Percentiles rank a stretch among this genome's conserved stretches.
These are phyloP conservation scores for Alternaria gaisen DNA, from an alignment of 2,329 filamentous ascomycete species.

Conservation along the genomic window DNA sequence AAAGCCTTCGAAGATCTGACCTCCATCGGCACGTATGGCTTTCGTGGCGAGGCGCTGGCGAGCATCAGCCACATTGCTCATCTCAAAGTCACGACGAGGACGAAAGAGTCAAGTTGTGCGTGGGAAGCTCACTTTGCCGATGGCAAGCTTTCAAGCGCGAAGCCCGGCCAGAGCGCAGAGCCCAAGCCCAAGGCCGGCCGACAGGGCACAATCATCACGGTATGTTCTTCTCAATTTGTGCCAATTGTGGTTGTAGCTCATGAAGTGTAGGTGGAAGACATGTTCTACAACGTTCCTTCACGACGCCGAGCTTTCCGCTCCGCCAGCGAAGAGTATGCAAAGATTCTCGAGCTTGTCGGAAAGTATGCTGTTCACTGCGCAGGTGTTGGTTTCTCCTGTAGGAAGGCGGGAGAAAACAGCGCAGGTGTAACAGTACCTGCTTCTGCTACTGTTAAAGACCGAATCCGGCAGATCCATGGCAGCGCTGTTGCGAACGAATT, in stretches of 20 bases:
- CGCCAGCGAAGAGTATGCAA: slow-evolving; percentile 92
- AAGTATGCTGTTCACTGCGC: slow-evolving; percentile 91
- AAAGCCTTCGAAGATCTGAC: slow-evolving; percentile 91
- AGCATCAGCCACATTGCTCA: slow-evolving; percentile 99
- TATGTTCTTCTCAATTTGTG: slow-evolving; percentile 41
- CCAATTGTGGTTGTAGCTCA: slow-evolving; percentile 16
- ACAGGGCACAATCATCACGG: slow-evolving; percentile 91
- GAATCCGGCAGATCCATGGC: slow-evolving; percentile 91
- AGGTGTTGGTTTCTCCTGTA: slow-evolving; percentile 94
- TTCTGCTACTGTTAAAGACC: slow-evolving; percentile 75
- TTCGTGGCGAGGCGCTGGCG: slow-evolving; percentile 92
- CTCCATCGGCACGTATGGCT: slow-evolving; percentile 95
- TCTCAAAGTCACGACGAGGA: slow-evolving; percentile 92
- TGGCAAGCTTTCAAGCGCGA: slow-evolving; percentile 81
- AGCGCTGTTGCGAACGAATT: slow-evolving; percentile 86
- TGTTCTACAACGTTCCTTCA: slow-evolving; percentile 96
- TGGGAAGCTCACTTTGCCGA: slow-evolving; percentile 90
- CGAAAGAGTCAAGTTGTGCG: slow-evolving; percentile 83
- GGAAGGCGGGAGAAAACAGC: slow-evolving; percentile 91
- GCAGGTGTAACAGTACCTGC: slow-evolving; percentile 74
- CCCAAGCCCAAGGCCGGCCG: slow-evolving; percentile 89
- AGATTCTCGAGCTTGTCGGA: slow-evolving; percentile 94
- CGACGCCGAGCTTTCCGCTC: slow-evolving; percentile 90
- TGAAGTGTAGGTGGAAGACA: slow-evolving; percentile 74
- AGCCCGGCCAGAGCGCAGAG: slow-evolving; percentile 85